phyloP scores from a whole-genome alignment of 345 rosid genomes.

The Acer negundo region DNA sequence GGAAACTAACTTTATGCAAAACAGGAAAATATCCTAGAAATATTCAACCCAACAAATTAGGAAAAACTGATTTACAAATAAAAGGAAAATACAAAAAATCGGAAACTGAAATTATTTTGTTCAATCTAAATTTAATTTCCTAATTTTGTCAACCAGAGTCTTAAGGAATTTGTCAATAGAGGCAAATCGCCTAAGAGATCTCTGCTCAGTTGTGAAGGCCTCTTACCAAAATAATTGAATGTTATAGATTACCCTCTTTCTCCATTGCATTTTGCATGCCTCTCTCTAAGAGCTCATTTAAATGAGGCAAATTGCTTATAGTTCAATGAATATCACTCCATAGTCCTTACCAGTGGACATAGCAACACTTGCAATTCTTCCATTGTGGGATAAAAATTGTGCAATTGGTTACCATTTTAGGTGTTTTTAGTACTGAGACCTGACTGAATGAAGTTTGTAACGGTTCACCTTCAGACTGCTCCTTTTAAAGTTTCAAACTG shows the following conservation, averaged over 20 bases:
- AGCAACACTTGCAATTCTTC: background rate
- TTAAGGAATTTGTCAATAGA: background rate
- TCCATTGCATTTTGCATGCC: slow-evolving; percentile 3
- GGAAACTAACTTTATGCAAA: no score
- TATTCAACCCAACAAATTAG: no score
- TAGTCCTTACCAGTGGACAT: background rate
- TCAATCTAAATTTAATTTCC: no score
- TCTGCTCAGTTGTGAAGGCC: background rate
- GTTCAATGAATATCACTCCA: background rate
- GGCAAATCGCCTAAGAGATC: background rate
- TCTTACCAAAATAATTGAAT: background rate
- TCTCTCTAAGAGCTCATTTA: background rate
- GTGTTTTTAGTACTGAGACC: background rate
- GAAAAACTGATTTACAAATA: no score
- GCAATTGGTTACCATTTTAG: background rate
- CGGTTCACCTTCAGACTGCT: background rate
- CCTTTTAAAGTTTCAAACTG: background rate
- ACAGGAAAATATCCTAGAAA: no score
- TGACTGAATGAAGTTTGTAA: background rate
- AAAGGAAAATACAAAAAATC: no score
- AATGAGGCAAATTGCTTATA: slow-evolving; percentile 3
- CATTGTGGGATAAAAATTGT: background rate
- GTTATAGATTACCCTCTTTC: background rate
- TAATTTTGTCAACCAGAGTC: no score
- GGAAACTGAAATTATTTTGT: no score